Evolutionary conservation across 1,139 yeast genomes (phyloP).

Genomic region (Sugiyamaella xylanicola): DNA sequence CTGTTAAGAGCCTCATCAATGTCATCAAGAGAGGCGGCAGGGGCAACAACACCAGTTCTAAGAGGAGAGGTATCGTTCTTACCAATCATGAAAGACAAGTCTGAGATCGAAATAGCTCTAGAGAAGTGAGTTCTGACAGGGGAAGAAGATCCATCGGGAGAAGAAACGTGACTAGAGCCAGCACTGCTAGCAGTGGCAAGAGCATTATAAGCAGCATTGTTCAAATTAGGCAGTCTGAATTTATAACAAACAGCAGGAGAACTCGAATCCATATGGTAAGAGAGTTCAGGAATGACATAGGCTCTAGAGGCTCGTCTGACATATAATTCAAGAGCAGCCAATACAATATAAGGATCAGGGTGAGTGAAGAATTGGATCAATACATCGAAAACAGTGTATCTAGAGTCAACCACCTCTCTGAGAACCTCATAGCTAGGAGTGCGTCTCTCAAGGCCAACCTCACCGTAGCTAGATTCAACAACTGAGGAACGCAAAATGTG

Average conservation of each 20-base stretch:
- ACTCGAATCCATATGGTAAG: slow-evolving; percentile 56
- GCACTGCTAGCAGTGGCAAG: slow-evolving; percentile 26
- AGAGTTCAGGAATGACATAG: slow-evolving; percentile 78
- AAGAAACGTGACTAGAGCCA: slow-evolving; percentile 25
- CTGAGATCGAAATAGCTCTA: slow-evolving; percentile 91
- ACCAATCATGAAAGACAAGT: slow-evolving; percentile 81
- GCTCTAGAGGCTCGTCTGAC: slow-evolving; percentile 97
- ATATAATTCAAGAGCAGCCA: slow-evolving; percentile 96
- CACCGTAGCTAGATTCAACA: slow-evolving; percentile 82
- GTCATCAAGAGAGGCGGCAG: slow-evolving; percentile 84
- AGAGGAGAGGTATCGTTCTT: slow-evolving; percentile 59
- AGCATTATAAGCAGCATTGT: slow-evolving; percentile 56
- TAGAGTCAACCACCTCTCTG: slow-evolving; percentile 92
- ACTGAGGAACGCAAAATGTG: slow-evolving; percentile 92
- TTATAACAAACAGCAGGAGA: slow-evolving; percentile 83
- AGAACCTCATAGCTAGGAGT: slow-evolving; percentile 80
- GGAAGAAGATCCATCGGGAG: slow-evolving; percentile 39
- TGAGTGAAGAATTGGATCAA: slow-evolving; percentile 86
- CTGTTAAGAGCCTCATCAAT: slow-evolving; percentile 78
- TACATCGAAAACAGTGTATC: slow-evolving; percentile 94
- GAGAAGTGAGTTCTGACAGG: slow-evolving; percentile 43
- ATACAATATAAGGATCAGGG: slow-evolving; percentile 81
- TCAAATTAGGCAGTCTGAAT: slow-evolving; percentile 78
- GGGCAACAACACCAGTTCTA: slow-evolving; percentile 86
- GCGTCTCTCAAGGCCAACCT: slow-evolving; percentile 67